Evolutionary conservation across 345 rosid genomes (phyloP).

Genomic region (Corchorus capsularis): DNA sequence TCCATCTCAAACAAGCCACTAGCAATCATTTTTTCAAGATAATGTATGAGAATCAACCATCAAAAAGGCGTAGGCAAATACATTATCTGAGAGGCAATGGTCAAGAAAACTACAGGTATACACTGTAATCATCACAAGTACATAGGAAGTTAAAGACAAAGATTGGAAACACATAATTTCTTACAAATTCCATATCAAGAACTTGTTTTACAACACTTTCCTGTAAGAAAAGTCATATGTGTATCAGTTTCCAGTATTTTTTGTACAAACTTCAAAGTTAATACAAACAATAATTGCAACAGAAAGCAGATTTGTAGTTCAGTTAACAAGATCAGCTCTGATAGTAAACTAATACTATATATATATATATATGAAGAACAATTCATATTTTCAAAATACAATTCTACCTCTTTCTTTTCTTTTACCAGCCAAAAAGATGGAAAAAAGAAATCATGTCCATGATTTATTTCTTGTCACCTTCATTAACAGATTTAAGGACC

Average conservation of each 20-base stretch:
- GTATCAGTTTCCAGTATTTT: slow-evolving; percentile 27
- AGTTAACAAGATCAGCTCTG: slow-evolving; percentile 25
- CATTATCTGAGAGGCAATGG: slow-evolving; percentile 10
- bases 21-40: neutral
- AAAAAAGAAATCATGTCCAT: slow-evolving; percentile 17
- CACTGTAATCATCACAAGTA: neutral
- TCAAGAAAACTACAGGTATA: slow-evolving; percentile 4
- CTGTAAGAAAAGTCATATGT: slow-evolving; percentile 22
- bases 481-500: slow-evolving; percentile 57
- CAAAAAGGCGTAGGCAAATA: neutral
- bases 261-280: slow-evolving; percentile 35
- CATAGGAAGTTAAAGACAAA: neutral
- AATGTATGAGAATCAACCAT: slow-evolving; percentile 1
- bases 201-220: slow-evolving; percentile 30
- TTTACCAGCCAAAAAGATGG: slow-evolving; percentile 21
- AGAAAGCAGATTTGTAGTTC: slow-evolving; percentile 10
- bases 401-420: slow-evolving; percentile 25
- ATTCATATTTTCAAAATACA: slow-evolving; percentile 19
- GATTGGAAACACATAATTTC: slow-evolving; percentile 25
- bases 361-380: slow-evolving; percentile 9
- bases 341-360: neutral
- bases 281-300: slow-evolving; percentile 24
- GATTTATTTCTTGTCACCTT: slow-evolving; percentile 24
- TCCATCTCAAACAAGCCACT: slow-evolving; percentile 4
- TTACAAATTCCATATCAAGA: slow-evolving; percentile 38